Evolutionary conservation across 306 rosid genomes (phyloP), one percentile per base, ranked within the genome.

Genomic region (Begonia peltatifolia): DNA sequence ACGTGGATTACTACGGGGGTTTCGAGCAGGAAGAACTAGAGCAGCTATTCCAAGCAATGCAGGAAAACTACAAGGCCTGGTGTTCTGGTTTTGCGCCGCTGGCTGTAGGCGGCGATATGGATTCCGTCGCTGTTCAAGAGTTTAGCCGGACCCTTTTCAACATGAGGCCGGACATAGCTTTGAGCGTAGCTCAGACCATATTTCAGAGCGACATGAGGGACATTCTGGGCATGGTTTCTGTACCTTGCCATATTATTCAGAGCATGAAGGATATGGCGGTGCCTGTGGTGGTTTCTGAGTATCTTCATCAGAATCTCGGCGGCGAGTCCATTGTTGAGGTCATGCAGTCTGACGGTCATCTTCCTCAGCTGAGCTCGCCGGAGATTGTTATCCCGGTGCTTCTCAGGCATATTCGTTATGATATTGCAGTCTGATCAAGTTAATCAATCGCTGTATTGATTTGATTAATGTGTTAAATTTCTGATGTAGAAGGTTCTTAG

Each of bases 291-390:
- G 80, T 87, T 14, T 57, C 89, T 0, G 96, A 83, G 73, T 87
- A 55, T 42, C 58, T 87, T 25, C 96, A 87, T 35, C 79, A 74
- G 47, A 67, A 77, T 61, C 67, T 87, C 11, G 80, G 71, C 5
- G 72, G 79, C 13, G 56, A 58, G 17, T 78, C 96, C 13, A 74
- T 80, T 47, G 87, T 87, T 5, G 94, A 87, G 63, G 75, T 87
- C 46, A 78, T 78, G 74, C 48, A 85, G 2, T 64, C 96, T 0
- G 96, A 83, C 13, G 96, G 89, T 12, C 96, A 83, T 55, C 74
- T 87, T 9, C 94, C 93, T 22, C 96, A 87, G 49, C 65, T 87
- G 44, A 87, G 96, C 77, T 83, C 94, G 41, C 96, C 89, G 12
- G 93, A 87, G 15, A 46, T 64, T 9, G 84, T 87, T 30, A 69